Base-by-base conservation (phyloP, 2,329 filamentous ascomycete species). In the Ascomycota sp. region DNA sequence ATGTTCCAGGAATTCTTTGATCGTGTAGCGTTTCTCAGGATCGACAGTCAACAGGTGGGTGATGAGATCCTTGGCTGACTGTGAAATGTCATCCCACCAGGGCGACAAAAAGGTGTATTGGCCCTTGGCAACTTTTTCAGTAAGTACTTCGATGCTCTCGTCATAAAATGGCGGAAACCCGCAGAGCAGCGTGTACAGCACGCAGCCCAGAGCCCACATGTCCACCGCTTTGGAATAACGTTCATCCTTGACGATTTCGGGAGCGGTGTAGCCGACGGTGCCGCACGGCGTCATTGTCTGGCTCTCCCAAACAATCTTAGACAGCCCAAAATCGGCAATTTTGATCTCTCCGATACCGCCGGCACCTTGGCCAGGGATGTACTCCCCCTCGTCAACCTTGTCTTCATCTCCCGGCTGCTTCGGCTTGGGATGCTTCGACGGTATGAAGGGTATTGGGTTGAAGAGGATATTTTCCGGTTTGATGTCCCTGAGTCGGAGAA, bases 231-330 rank as follows among this genome's bases (percentile, higher is more conserved):
- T 98, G 23, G 86, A 95, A 53, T 98, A 98, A 15, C 85, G 73
- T 56, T 98, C 89, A 53, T 98, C 89, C 56, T 95, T 95, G 50
- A 98, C 89, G 37, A 98, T 98, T 49, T 98, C 89, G 7, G 89
- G 89, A 4, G 89, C 89, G 4, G 89, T 95, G 56, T 98, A 98
- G 26, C 89, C 89, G 33, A 95, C 89, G 0, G 89, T 98, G 33
- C 89, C 89, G 51, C 89, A 98, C n/a, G 89, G 89, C 3, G 89
- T 98, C 81, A 94, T 95, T 8, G 89, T 98, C 48, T 92, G 80
- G 41, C 73, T 89, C 44, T 95, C 89, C 89, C 89, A 98, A 11
- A 98, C 82, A 40, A 98, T 79, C 57, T 98, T 98, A 38, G 86
- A 94, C 8, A 98, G 63, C 31, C 89, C 89, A 48, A 98, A 98